These are phyloP conservation scores for Saccharomyces eubayanus DNA, from an alignment of 805 yeast genomes.

Conservation along the genomic window DNA sequence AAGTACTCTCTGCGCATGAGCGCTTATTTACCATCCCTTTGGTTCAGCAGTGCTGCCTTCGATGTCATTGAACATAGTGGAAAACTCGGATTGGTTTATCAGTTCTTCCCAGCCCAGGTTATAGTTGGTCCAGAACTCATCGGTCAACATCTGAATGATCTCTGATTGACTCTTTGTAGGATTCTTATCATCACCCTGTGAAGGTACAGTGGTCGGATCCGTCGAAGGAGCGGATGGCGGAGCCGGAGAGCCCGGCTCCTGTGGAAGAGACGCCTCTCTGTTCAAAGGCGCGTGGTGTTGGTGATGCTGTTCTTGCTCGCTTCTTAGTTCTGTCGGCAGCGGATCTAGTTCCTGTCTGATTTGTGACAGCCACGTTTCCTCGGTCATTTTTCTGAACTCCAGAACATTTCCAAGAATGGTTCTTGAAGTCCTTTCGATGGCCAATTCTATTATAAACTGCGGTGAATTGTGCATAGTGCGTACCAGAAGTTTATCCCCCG, in stretches of 20 bases:
- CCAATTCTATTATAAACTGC: constrained; percentile 4
- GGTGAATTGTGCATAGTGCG: constrained; percentile 7
- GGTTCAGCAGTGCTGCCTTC: not conserved
- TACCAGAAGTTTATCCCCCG: constrained; percentile 2
- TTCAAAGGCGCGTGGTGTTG: not conserved
- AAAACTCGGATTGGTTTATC: constrained; percentile 5
- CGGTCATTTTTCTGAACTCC: constrained; percentile 15
- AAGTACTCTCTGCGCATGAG: too few relatives aligned
- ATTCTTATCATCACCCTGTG: not conserved
- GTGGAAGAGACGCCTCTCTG: not conserved
- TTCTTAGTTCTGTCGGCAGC: not conserved
- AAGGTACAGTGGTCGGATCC: not conserved
- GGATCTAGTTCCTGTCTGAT: not conserved
- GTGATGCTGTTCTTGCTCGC: not conserved
- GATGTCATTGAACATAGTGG: not conserved
- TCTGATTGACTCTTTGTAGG: not conserved
- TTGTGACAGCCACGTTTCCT: constrained; percentile 11
- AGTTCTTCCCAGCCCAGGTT: constrained; percentile 18
- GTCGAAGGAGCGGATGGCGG: not conserved
- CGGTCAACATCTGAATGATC: constrained; percentile 12
- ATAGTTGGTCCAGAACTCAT: constrained; percentile 21
- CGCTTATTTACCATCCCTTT: not conserved
- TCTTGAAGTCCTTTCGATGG: constrained; percentile 12
- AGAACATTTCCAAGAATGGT: constrained; percentile 15
- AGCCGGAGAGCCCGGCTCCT: not conserved